Evolutionary conservation across 2,329 filamentous ascomycete genomes (phyloP).

Genomic region (Aspergillus awamori): DNA sequence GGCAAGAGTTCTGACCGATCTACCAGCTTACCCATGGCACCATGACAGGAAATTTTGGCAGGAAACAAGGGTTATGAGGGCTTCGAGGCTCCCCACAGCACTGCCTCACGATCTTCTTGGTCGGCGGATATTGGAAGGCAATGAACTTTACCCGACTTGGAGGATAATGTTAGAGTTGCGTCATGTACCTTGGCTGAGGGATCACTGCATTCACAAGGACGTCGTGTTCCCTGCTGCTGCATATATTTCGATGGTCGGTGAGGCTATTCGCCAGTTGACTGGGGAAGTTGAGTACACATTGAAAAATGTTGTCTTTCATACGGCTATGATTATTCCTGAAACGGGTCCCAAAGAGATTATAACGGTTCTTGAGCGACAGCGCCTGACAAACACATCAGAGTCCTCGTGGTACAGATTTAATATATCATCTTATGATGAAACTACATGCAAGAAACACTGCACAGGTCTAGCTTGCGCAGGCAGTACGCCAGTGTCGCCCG

Average conservation of each 20-base stretch:
- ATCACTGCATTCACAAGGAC: constrained; percentile 29
- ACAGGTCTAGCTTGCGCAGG: too few relatives aligned
- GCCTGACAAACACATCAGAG: too few relatives aligned
- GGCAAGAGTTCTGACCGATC: constrained; percentile 21
- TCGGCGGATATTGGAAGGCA: constrained; percentile 28
- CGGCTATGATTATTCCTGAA: too few relatives aligned
- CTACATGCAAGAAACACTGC: too few relatives aligned
- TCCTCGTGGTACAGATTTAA: too few relatives aligned
- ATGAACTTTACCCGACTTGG: constrained; percentile 29
- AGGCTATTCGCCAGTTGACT: constrained; percentile 24
- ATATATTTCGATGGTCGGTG: constrained; percentile 29
- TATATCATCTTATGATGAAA: too few relatives aligned
- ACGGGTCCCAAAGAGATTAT: too few relatives aligned
- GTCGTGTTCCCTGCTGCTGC: constrained; percentile 29
- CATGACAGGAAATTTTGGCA: constrained; percentile 25
- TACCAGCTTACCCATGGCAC: constrained; percentile 30
- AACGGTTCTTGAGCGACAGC: too few relatives aligned
- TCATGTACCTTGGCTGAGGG: constrained; percentile 34
- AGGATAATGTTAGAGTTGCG: constrained; percentile 29
- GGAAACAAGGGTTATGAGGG: constrained; percentile 18
- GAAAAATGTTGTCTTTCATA: too few relatives aligned
- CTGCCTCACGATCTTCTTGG: constrained; percentile 35
- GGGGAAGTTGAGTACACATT: too few relatives aligned
- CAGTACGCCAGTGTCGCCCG: too few relatives aligned
- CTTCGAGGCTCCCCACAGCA: constrained; percentile 27